Percentiles rank a stretch among this genome's conserved stretches.
Conservation (phyloP, 129 eudicot species). For the Artemisia argyi region DNA sequence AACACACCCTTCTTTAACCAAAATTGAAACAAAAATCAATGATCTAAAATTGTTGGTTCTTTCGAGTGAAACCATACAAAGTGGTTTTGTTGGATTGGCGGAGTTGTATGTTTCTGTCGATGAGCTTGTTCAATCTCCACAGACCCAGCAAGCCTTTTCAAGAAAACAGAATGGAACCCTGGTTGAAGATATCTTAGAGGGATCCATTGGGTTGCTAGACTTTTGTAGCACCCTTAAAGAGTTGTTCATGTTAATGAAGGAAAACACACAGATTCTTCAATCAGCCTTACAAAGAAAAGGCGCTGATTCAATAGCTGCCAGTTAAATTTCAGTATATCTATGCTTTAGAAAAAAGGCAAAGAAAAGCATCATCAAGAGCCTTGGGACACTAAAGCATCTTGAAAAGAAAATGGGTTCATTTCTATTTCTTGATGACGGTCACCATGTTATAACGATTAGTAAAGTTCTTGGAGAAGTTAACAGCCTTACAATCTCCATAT, state of each 20-base stretch:
- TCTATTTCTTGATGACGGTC: constrained; percentile 11
- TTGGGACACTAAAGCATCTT: constrained; percentile 32
- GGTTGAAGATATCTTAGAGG: constrained; percentile 37
- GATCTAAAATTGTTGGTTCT: constrained; percentile 34
- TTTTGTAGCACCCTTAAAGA: constrained; percentile 35
- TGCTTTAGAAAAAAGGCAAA: constrained; percentile 38
- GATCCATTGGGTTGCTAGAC: constrained; percentile 43
- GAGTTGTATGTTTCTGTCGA: constrained; percentile 47
- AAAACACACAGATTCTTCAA: constrained; percentile 46
- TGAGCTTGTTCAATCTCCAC: constrained; percentile 40
- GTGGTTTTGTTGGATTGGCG: constrained; percentile 43
- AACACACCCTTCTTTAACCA: constrained; percentile 8
- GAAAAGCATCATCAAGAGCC: constrained; percentile 36
- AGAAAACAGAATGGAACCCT: constrained; percentile 19
- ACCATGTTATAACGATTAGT: constrained; percentile 23
- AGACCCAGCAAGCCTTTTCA: constrained; percentile 38
- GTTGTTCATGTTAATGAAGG: constrained; percentile 33
- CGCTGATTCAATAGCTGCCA: constrained; percentile 19
- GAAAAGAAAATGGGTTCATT: constrained; percentile 32
- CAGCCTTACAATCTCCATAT: constrained; percentile 22
- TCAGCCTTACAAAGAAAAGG: constrained; percentile 54
- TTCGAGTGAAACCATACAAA: constrained; percentile 29
- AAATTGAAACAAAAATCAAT: constrained; percentile 19
- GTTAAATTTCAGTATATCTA: constrained; percentile 25
- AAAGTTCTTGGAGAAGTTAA: constrained; percentile 32